phyloP scores from a whole-genome alignment of 305 asterid species.

The Fraxinus sp. region DNA sequence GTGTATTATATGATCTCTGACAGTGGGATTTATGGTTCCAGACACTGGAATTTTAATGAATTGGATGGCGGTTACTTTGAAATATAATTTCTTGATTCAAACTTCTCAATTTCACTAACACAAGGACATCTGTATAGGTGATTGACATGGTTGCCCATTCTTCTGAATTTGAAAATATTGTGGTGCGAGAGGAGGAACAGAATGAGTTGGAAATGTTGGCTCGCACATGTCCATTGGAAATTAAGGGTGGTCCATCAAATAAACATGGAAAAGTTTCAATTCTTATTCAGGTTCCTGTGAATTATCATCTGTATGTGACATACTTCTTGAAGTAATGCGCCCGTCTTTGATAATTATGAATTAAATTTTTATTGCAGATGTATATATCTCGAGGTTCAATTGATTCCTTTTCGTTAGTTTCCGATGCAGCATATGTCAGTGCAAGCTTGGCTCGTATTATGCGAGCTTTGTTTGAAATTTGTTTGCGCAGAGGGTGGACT shows the following conservation, averaged over 20 bases:
- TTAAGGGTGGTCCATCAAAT: conserved; percentile 93
- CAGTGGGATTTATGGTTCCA: neutral
- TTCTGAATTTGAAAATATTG: conserved; percentile 94
- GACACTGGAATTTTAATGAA: conserved; percentile 5
- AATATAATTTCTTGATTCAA: conserved; percentile 4
- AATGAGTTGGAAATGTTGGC: conserved; percentile 82
- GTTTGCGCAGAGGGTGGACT: conserved; percentile 96
- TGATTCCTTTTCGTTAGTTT: conserved; percentile 83
- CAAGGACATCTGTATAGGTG: conserved; percentile 47
- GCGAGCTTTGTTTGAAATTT: conserved; percentile 95
- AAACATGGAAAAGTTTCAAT: conserved; percentile 94
- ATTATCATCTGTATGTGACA: conserved; percentile 26
- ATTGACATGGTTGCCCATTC: conserved; percentile 97
- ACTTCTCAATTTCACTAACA: conserved; percentile 21
- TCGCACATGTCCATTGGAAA: conserved; percentile 79
- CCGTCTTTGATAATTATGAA: conserved; percentile 24
- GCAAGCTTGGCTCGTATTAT: conserved; percentile 96
- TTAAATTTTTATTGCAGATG: conserved; percentile 56
- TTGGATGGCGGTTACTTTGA: neutral
- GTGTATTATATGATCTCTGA: neutral
- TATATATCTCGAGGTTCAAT: conserved; percentile 83
- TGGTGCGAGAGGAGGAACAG: conserved; percentile 94
- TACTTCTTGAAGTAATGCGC: conserved; percentile 20
- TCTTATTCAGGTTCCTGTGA: conserved; percentile 75
- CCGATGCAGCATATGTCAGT: conserved; percentile 92